Evolutionary conservation across 306 rosid species (phyloP), one percentile per base, ranked within the genome.

Genomic region (Psophocarpus tetragonolobus): DNA sequence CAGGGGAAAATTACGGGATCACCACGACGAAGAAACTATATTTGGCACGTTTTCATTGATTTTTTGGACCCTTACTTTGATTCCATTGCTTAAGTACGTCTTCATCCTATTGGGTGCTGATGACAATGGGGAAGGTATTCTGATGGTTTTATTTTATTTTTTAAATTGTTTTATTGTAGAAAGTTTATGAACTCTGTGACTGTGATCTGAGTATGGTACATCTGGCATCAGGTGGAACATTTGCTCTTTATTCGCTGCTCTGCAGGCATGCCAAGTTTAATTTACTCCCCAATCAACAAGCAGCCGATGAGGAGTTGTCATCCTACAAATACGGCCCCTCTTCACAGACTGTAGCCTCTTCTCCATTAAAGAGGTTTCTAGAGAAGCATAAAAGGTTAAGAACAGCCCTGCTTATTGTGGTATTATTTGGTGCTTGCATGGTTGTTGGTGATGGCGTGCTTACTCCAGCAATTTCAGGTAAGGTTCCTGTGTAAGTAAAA

Each of bases 401-500:
- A 39, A 92, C 88, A 0, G 91, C 90, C 78, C 87, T 92, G 29
- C 88, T 92, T 35, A 64, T 92, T 77, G 89, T 90, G 51, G 97
- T 90, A 8, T 64, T 92, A 63, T 85, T 92, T 74, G 96, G 96
- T 70, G 92, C 94, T 68, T 90, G 92, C 85, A 92, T 92, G 97
- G 96, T 92, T 86, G 82, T 92, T 58, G 97, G 96, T 20, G 97
- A 92, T 70, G 97, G 97, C 6, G 94, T 92, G 69, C 91, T 92
- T 30, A 90, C 97, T 78, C 97, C 97, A 6, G 96, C 96, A 78
- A 92, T 92, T 81, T 92, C 97, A 82, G 96, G 97, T 92, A 60
- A 53, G 80, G 71, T 26, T 66, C 76, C 65, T 12, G 33, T 21
- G 48, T 58, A 51, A 64, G 23, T 58, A 65, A 67, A 45, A 51